Base-by-base conservation (phyloP, 805 yeast species). In the Naumovozyma castellii region DNA sequence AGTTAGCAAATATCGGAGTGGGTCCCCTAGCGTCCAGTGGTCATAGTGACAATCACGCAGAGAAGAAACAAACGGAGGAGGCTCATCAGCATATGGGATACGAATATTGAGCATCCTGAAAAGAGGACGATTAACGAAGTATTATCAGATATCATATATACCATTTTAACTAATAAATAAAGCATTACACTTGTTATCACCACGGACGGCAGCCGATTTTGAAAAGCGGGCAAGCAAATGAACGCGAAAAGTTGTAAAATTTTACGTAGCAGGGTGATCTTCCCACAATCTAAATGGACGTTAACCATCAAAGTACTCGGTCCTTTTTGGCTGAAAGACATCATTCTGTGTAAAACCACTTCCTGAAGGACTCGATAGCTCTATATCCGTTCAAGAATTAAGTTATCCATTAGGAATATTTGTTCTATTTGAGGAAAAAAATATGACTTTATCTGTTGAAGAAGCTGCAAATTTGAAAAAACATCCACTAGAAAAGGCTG, bases 1-100 rank as follows among this genome's bases (percentile, higher is more conserved):
- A 84, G 2, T 64, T 85, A 41, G 78, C 86, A 0, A 74, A 75
- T 49, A 80, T 84, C 36, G 95, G 95, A 1, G 92, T 84, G 5
- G 94, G 94, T 2, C 88, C 90, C 1, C 59, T 82, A 37, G 78
- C 84, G 13, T 29, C 32, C 14, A 29, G 32, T 14, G 15, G 13
- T 8, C 8, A 9, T 29, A 13, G 13, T n/a, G 32, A 29, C 15
- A 22, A 22, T 10, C 27, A 22, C 27, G 27, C 6, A 22, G 9
- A 22, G 27, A 6, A 22, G 10, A 6, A 6, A 22, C 27, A 22
- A 22, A 6, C 27, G 6, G 10, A 10, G 10, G 27, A 22, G 10
- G 27, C 27, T 6, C 27, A 22, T 6, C 10, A 22, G 27, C 27
- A 22, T 10, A 22, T 6, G 10, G 10, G 27, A 6, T 22, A 22